These are phyloP conservation scores for Ustilago vetiveriae DNA, from an alignment of 1,284 basidiomycete species.

Conservation along the genomic window DNA sequence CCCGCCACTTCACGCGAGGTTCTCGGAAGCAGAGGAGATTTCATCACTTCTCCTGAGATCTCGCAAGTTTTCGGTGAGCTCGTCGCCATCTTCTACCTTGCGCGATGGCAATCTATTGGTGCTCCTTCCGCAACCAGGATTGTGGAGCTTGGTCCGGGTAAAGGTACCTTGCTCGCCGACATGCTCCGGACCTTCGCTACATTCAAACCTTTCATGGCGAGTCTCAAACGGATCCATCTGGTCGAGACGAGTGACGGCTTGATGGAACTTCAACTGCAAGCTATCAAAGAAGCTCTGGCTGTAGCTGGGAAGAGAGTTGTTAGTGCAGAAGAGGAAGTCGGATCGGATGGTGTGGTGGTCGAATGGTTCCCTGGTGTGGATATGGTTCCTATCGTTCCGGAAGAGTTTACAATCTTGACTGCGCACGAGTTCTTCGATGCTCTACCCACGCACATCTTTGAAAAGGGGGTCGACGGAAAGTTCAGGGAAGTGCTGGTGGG, in stretches of 20 bases:
- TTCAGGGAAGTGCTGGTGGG: conserved; percentile 89
- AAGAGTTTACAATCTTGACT: conserved; percentile 80
- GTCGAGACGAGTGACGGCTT: conserved; percentile 64
- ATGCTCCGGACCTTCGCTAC: conserved; percentile 73
- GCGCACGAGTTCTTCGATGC: conserved; percentile 99
- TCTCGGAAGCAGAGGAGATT: conserved; percentile 89
- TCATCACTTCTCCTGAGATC: conserved; percentile 96
- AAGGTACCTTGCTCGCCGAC: conserved; percentile 90
- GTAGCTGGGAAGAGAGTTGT: conserved; percentile 47
- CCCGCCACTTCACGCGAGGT: conserved; percentile 70
- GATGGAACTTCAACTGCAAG: conserved; percentile 52
- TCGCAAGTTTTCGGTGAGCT: conserved; percentile 93
- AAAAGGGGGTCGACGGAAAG: conserved; percentile 72
- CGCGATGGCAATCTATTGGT: conserved; percentile 77
- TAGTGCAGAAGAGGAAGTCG: conserved; percentile 22
- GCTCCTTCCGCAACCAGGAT: conserved; percentile 74
- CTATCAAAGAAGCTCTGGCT: conserved; percentile 42
- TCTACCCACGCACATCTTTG: conserved; percentile 87
- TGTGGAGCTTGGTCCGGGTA: conserved; percentile 92
- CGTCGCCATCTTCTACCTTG: conserved; percentile 76
- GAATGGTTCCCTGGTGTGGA: conserved; percentile 82
- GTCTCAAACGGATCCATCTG: conserved; percentile 56
- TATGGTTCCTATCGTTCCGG: conserved; percentile 72
- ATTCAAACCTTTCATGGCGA: conserved; percentile 51
- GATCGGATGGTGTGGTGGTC: conserved; percentile 66